These are phyloP conservation scores for Wallacemonas sp. DNA, from an alignment of 208 protist species.

Conservation along the genomic window DNA sequence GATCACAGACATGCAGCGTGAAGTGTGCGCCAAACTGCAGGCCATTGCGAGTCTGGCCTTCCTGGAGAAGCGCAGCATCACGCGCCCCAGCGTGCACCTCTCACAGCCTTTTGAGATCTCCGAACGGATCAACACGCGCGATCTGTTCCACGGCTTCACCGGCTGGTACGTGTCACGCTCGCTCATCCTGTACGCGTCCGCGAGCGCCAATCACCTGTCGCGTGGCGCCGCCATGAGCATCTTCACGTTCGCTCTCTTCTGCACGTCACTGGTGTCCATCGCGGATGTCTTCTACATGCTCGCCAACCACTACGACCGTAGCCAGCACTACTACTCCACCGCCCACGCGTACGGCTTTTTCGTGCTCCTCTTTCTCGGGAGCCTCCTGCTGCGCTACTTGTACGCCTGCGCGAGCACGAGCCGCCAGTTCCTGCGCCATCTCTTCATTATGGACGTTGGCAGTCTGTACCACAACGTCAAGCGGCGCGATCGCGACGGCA, in stretches of 20 bases:
- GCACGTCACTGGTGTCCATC: slow-evolving; percentile 37
- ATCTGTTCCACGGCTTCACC: slow-evolving; percentile 66
- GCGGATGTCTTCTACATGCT: slow-evolving; percentile 46
- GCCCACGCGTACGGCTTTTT: slow-evolving; percentile 68
- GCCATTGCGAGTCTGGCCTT: slow-evolving; percentile 73
- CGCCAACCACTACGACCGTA: slow-evolving; percentile 20
- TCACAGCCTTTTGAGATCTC: slow-evolving; percentile 60
- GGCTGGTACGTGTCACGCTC: slow-evolving; percentile 82
- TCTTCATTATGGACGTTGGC: slow-evolving; percentile 73
- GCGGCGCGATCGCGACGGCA: slow-evolving; percentile 27
- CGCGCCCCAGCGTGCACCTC: slow-evolving; percentile 52
- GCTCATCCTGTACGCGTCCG: slow-evolving; percentile 66
- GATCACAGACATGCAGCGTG: slow-evolving; percentile 81
- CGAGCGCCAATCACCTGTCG: slow-evolving; percentile 70
- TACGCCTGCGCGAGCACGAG: slow-evolving; percentile 41
- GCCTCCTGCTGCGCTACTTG: slow-evolving; percentile 60
- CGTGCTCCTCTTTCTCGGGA: slow-evolving; percentile 47
- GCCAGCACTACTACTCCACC: slow-evolving; percentile 39
- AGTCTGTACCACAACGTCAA: slow-evolving; percentile 62
- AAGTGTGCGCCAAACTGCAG: slow-evolving; percentile 64
- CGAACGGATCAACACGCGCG: slow-evolving; percentile 38
- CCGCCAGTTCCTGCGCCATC: slow-evolving; percentile 42
- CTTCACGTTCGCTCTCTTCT: slow-evolving; percentile 53
- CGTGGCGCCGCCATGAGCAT: slow-evolving; percentile 54
- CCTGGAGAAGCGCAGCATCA: slow-evolving; percentile 59